A percentile compares a stretch with the other conserved stretches of the same genome.
These are phyloP conservation scores for Wickerhamiella qilinensis DNA, from an alignment of 805 yeast species.

Conservation along the genomic window DNA sequence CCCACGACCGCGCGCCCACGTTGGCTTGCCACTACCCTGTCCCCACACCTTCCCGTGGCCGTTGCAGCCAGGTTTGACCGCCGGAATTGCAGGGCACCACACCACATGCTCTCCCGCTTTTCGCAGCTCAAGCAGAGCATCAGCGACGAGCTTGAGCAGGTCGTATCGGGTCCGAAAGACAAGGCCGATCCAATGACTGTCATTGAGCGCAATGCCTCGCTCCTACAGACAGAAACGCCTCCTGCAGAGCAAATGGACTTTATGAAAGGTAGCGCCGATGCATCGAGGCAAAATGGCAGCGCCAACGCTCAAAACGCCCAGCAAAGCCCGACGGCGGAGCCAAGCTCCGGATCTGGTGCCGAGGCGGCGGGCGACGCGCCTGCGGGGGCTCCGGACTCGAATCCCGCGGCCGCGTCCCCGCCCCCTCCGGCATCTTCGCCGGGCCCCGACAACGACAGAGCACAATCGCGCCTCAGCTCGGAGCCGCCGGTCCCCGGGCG, in stretches of 20 bases:
- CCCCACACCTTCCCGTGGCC: no score
- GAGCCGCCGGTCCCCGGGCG: background rate
- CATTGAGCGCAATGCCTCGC: conserved; percentile 12
- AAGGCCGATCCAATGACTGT: conserved; percentile 9
- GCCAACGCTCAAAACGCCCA: no score
- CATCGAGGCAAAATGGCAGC: no score
- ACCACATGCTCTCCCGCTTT: conserved; percentile 42
- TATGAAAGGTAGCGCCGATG: no score
- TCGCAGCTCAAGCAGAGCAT: conserved; percentile 49
- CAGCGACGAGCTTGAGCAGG: conserved; percentile 42
- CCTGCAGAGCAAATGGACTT: conserved; percentile 11
- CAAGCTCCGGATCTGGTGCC: background rate
- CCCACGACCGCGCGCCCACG: no score
- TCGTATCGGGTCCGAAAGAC: conserved; percentile 10
- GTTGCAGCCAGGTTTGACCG: no score
- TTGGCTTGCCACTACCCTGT: no score
- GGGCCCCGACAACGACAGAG: background rate
- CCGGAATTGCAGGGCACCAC: no score
- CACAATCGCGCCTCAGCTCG: background rate
- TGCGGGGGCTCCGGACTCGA: background rate
- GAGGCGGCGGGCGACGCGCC: background rate
- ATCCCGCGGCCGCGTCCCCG: background rate
- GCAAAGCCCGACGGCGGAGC: background rate
- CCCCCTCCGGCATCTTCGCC: background rate
- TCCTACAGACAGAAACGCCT: conserved; percentile 12